A percentile compares a stretch with the other conserved stretches of the same genome.
Evolutionary conservation across 225 moss, liverwort and hornwort species (phyloP).

Genomic region (Antitrichia curtipendula): DNA sequence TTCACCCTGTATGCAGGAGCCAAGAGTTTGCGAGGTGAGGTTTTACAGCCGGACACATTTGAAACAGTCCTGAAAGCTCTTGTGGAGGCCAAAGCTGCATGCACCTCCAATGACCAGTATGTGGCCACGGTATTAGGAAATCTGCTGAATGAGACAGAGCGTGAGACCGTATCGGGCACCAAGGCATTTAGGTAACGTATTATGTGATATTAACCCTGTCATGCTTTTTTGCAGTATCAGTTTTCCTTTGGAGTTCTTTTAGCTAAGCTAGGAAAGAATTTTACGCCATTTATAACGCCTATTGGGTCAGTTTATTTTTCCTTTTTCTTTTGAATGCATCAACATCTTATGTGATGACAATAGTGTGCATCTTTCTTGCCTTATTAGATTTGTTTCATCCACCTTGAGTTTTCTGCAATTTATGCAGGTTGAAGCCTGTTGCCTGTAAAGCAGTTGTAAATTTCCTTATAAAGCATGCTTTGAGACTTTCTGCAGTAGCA

Average conservation of each 20-base stretch:
- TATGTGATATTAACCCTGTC: neutral
- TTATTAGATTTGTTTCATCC: neutral
- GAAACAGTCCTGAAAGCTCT: slow-evolving; percentile 32
- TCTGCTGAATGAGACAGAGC: slow-evolving; percentile 22
- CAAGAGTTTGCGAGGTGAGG: slow-evolving; percentile 2
- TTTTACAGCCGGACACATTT: slow-evolving; percentile 19
- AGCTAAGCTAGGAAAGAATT: neutral
- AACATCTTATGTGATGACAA: neutral
- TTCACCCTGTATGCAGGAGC: slow-evolving; percentile 1
- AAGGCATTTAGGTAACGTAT: slow-evolving; percentile 13
- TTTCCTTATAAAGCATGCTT: slow-evolving; percentile 41
- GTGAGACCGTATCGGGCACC: neutral
- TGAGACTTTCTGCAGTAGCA: slow-evolving; percentile 30
- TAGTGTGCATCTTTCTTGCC: neutral
- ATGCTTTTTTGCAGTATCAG: neutral
- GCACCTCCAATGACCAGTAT: slow-evolving; percentile 35
- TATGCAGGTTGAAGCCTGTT: slow-evolving; percentile 36
- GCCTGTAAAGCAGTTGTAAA: slow-evolving; percentile 30
- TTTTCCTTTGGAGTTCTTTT: neutral
- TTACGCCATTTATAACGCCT: neutral
- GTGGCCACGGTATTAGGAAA: slow-evolving; percentile 38
- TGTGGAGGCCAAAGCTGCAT: slow-evolving; percentile 29
- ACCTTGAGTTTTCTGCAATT: neutral
- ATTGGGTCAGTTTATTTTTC: neutral
- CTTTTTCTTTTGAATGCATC: neutral